Base-by-base conservation (phyloP, 768 basidiomycete genomes). In the Pisolithus sp. region DNA sequence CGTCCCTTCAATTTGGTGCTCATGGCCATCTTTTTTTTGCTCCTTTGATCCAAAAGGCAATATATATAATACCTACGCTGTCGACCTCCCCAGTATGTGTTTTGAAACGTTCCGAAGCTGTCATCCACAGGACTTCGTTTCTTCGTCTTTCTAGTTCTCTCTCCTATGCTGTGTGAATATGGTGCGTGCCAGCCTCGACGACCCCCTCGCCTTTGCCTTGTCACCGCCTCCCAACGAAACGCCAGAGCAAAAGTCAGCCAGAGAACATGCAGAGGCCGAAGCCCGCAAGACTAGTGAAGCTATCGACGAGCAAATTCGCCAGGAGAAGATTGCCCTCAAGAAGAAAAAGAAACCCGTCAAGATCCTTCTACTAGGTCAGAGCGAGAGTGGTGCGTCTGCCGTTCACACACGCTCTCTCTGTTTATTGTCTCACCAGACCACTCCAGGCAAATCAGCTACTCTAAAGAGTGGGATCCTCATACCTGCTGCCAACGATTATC, bases 281-380 rank as follows among this genome's bases (percentile, higher is more conserved):
- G 88, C 85, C 0, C 76, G 78, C 59, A 71, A 74, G 55, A 71
- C 85, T 40, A 80, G 83, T 66, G 85, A 89, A 40, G 76, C 80
- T 54, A 91, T 91, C 53, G 89, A 91, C 72, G 85, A 85, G 49
- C 77, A 81, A 64, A 70, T 91, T 40, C 76, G 78, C 46, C 73
- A 71, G 49, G 88, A 89, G 63, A 76, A 71, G 55, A 74, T 76
- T 13, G 73, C 70, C 0, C 68, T 81, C 51, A 83, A 73, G 70
- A 82, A 76, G 68, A 82, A 76, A 64, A 82, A 78, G 68, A 77
- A 76, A 57, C 82, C 86, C 0, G 81, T 89, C 56, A 89, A 86
- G 62, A 71, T 91, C 30, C 71, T 91, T 51, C 73, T 91, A 42
- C 76, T 91, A 5, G 86, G 86, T 17, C 85, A 86, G 66, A 84